Evolutionary conservation across 2,329 filamentous ascomycete species (phyloP).

Genomic region (Mycosphaerelloides madeirae): DNA sequence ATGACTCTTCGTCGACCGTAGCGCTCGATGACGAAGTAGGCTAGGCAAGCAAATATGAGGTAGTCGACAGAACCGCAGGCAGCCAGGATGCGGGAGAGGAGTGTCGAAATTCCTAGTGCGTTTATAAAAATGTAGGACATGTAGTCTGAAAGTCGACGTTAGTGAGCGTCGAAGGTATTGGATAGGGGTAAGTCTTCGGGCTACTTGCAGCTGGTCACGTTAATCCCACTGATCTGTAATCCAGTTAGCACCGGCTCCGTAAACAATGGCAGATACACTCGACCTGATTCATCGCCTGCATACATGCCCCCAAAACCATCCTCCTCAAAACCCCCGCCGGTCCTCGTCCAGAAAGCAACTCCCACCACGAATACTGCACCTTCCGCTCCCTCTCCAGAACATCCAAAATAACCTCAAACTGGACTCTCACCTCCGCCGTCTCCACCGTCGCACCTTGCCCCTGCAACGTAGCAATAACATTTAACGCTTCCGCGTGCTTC

Average conservation of each 20-base stretch:
- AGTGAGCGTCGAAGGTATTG: no score
- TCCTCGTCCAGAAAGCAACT: conserved; percentile 42
- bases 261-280: not conserved
- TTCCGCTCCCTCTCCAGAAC: conserved; percentile 44
- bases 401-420: conserved; percentile 49
- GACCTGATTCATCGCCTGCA: conserved; percentile 28
- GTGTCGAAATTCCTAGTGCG: conserved; percentile 46
- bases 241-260: not conserved
- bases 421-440: conserved; percentile 37
- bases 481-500: conserved; percentile 46
- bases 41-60: conserved; percentile 44
- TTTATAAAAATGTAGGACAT: conserved; percentile 49
- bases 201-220: conserved; percentile 22
- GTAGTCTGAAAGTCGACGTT: no score
- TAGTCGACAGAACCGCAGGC: conserved; percentile 49
- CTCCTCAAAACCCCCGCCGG: conserved; percentile 24
- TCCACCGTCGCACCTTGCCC: conserved; percentile 43
- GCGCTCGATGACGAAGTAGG: conserved; percentile 46
- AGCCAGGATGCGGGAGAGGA: conserved; percentile 46
- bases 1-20: conserved; percentile 47
- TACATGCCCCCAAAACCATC: conserved; percentile 24
- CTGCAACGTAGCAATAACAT: conserved; percentile 43
- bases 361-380: conserved; percentile 44
- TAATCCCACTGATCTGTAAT: conserved; percentile 17
- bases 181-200: no score